These are phyloP conservation scores for Decorospora gaudefroyi DNA, from an alignment of 2,329 filamentous ascomycete species.

Conservation along the genomic window DNA sequence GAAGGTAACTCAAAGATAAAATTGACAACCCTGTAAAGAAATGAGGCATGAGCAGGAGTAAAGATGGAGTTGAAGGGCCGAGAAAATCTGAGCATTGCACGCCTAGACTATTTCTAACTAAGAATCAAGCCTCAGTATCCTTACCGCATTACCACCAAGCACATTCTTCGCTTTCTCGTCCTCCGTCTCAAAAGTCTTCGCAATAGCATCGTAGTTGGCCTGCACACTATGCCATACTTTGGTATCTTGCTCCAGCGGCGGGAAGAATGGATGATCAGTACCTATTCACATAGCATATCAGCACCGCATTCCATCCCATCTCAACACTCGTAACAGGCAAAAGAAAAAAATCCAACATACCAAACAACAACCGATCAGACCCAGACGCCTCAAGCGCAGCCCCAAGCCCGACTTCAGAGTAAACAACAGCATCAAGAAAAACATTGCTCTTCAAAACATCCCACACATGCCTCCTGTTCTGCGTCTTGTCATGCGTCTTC, in stretches of 20 bases:
- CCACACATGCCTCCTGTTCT: constrained; percentile 64
- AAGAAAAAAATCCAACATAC: constrained; percentile 42
- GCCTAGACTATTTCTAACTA: no score
- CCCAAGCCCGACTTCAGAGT: constrained; percentile 72
- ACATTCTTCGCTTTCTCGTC: constrained; percentile 57
- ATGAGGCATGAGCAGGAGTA: no score
- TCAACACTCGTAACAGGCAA: not conserved
- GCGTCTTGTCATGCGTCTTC: constrained; percentile 63
- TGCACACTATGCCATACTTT: constrained; percentile 72
- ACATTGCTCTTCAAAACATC: constrained; percentile 74
- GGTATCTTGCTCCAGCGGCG: constrained; percentile 67
- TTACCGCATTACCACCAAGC: constrained; percentile 64
- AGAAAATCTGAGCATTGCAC: no score
- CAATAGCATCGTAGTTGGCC: constrained; percentile 62
- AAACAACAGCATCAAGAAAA: constrained; percentile 85
- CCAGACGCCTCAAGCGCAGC: constrained; percentile 71
- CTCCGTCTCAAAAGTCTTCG: constrained; percentile 54
- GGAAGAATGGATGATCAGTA: constrained; percentile 84
- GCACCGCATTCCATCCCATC: not conserved
- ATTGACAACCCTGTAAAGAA: no score
- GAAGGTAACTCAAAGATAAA: no score
- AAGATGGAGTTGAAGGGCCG: no score
- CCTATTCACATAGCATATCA: constrained; percentile 53
- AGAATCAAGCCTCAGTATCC: constrained; percentile 52
- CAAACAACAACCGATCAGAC: constrained; percentile 74